Evolutionary conservation across 169 alveolate species (phyloP).

Genomic region (Cryptosporidium meleagridis): DNA sequence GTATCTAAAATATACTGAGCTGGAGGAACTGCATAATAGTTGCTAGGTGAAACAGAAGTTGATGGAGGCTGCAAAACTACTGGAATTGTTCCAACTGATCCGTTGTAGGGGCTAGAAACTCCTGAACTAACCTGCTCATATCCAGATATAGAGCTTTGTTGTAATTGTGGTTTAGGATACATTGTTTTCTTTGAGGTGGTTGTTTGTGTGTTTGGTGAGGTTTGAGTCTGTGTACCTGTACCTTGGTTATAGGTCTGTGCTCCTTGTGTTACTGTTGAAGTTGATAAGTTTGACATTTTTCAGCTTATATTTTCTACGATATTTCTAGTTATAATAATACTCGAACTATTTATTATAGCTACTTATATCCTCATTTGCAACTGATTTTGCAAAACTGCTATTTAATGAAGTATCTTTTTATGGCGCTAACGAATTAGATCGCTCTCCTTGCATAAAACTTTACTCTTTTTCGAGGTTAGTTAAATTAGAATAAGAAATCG

Average conservation of each 20-base stretch:
- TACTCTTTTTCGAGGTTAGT: conserved; percentile 20
- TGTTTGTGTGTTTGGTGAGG: conserved; percentile 4
- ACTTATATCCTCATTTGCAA: neutral
- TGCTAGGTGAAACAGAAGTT: conserved; percentile 15
- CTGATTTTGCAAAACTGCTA: neutral
- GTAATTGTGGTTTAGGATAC: conserved; percentile 11
- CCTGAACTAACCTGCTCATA: conserved; percentile 38
- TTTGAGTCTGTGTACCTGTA: conserved; percentile 1
- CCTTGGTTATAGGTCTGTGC: conserved; percentile 2
- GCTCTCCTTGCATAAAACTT: neutral
- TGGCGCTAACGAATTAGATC: conserved; percentile 18
- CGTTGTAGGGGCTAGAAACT: conserved; percentile 31
- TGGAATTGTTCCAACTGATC: conserved; percentile 55
- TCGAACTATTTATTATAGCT: neutral
- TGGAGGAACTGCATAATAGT: conserved; percentile 17
- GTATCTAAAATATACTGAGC: conserved; percentile 13
- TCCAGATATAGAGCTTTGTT: conserved; percentile 10
- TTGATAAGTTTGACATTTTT: conserved; percentile 1
- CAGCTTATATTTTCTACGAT: neutral
- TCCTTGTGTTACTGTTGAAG: neutral
- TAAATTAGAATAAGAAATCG: neutral
- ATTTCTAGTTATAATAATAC: neutral
- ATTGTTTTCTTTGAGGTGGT: conserved; percentile 12
- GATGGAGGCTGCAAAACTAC: conserved; percentile 51
- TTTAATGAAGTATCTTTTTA: neutral